phyloP scores from a whole-genome alignment of 352 stramenopile species.

The Halophytophthora batemanensis region DNA sequence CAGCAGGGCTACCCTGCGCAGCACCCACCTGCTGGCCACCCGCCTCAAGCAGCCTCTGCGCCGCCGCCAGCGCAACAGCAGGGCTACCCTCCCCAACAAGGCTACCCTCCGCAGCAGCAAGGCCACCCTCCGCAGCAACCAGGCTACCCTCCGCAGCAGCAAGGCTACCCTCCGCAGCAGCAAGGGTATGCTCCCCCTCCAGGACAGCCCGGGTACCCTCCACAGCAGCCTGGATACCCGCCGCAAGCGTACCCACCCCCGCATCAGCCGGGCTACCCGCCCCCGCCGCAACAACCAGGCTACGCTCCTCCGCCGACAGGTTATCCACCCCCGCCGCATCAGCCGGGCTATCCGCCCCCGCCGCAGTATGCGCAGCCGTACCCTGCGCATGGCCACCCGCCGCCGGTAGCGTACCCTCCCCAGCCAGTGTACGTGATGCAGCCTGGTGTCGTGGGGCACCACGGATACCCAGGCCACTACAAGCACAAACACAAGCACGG shows the following conservation, averaged over 20 bases:
- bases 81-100: conserved; percentile 21
- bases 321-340: too few species aligned
- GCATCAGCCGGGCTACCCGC: too few species aligned
- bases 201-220: too few species aligned
- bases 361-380: too few species aligned
- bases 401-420: too few species aligned
- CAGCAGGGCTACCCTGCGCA: conserved; percentile 27
- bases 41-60: conserved; percentile 24
- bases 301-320: too few species aligned
- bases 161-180: conserved; percentile 13
- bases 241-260: too few species aligned
- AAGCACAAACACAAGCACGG: conserved; percentile 12
- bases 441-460: conserved; percentile 14
- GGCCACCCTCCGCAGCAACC: conserved; percentile 10
- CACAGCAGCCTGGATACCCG: conserved; percentile 21
- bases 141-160: conserved; percentile 16
- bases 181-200: too few species aligned
- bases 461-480: conserved; percentile 21
- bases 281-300: too few species aligned
- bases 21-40: conserved; percentile 24
- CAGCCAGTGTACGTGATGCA: too few species aligned
- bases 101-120: conserved; percentile 14
- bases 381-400: too few species aligned
- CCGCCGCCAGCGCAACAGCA: conserved; percentile 18
- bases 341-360: too few species aligned